Base-by-base conservation (phyloP, 768 basidiomycete genomes). In the Auriscalpium microsporum region DNA sequence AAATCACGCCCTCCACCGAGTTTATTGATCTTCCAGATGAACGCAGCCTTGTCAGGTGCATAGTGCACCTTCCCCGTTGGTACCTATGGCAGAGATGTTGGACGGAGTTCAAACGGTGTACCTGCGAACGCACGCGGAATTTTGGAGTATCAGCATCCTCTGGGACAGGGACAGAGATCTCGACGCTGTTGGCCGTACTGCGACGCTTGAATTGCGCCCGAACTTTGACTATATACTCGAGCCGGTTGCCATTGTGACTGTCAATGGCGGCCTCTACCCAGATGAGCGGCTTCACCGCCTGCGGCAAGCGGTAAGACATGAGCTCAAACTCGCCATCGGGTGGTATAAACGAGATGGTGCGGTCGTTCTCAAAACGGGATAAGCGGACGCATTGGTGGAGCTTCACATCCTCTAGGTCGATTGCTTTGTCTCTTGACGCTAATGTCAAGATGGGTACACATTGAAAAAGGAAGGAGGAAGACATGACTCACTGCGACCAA, bases 331-430 rank as follows among this genome's bases (percentile, higher is more conserved):
- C 95, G 65, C 95, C 96, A 67, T 97, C 94, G 4, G 95, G 94
- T 0, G 95, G 96, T 63, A 98, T 99, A 74, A 99, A 99, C 36
- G 91, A 94, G 66, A 98, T 99, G 1, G 95, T 97, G 57, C 95
- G 87, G 72, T 99, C 95, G 69, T 95, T 97, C 67, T 99, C 96
- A 66, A 99, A 99, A 8, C 94, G 84, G 8, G 94, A 88, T 23
- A 99, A 79, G 10, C 96, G 91, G 10, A 98, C 95, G 65, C 96
- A 99, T 78, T 99, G 95, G 67, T 99, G 95, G 76, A 99, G 98
- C 69, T 97, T 96, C 73, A 97, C 92, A 65, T 98, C 95, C 69
- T 99, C 96, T 90, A 99, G 96, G 72, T 99, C 96, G 62, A 99
- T 95, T 2, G 96, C 87, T 71, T 98, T 99, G 10, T 95, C 95